A percentile compares a stretch with the other conserved stretches of the same genome.
Conservation (phyloP, 2,329 filamentous ascomycete species). For the Phyllosticta citriasiana region DNA sequence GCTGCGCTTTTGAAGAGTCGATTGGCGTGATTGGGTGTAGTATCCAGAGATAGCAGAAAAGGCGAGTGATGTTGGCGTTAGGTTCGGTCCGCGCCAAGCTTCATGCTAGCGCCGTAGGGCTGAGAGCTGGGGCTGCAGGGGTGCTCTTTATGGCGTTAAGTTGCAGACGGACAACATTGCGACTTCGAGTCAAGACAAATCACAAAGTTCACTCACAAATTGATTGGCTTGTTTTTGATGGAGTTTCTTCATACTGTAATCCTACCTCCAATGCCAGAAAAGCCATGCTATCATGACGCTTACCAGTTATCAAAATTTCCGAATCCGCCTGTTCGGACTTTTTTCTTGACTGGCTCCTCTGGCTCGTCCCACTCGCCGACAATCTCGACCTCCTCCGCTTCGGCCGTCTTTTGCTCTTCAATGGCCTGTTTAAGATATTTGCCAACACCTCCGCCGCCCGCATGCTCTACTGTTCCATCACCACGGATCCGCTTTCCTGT, state of each 20-base stretch:
- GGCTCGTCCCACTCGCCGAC: slow-evolving; percentile 39
- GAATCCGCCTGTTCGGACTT: slow-evolving; percentile 69
- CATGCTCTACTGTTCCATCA: slow-evolving; percentile 48
- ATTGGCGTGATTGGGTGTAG: neutral
- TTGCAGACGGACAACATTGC: neutral
- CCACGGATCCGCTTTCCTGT: slow-evolving; percentile 80
- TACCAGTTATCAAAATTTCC: slow-evolving; percentile 93
- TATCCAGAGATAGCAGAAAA: neutral
- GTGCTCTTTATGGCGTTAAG: neutral
- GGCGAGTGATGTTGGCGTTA: neutral
- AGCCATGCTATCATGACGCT: neutral
- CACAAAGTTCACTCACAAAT: neutral
- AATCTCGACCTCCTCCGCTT: slow-evolving; percentile 45
- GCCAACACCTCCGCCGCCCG: slow-evolving; percentile 47
- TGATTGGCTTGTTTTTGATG: neutral
- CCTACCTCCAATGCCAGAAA: neutral
- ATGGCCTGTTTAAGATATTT: slow-evolving; percentile 68
- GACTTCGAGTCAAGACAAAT: too few species aligned
- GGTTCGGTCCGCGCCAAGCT: slow-evolving; percentile 4
- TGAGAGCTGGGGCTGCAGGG: neutral
- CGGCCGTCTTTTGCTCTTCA: slow-evolving; percentile 22
- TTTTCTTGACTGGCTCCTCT: slow-evolving; percentile 66
- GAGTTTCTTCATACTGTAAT: neutral
- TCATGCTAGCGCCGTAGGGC: slow-evolving; percentile 4
- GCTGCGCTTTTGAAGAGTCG: neutral